phyloP scores from a whole-genome alignment of 176 grass and related monocot genomes.

The Chrysopogon serrulatus region DNA sequence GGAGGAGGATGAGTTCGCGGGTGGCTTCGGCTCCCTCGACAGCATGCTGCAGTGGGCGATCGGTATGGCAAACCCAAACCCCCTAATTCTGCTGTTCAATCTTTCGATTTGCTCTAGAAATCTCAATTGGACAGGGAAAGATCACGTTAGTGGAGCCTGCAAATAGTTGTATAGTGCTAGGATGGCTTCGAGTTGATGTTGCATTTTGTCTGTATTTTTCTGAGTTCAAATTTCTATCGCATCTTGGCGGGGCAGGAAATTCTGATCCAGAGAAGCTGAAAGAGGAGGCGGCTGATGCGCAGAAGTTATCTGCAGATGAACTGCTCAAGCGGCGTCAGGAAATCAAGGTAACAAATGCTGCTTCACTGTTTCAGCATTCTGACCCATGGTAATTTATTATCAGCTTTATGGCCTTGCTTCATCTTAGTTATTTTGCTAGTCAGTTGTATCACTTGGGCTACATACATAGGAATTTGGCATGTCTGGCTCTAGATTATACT shows the following conservation, averaged over 20 bases:
- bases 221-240: conserved; percentile 2
- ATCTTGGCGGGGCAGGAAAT: conserved; percentile 52
- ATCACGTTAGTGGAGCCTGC: too few relatives aligned
- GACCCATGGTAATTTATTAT: background rate
- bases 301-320: conserved; percentile 63
- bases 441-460: background rate
- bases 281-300: conserved; percentile 51
- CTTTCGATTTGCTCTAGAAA: background rate
- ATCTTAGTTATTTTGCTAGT: background rate
- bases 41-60: conserved; percentile 97
- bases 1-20: conserved; percentile 65
- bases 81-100: background rate
- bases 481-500: background rate
- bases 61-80: conserved; percentile 34
- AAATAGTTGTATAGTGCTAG: background rate
- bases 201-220: conserved; percentile 15
- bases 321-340: conserved; percentile 54
- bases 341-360: conserved; percentile 60
- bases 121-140: background rate
- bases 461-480: background rate
- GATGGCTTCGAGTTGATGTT: background rate
- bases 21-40: conserved; percentile 83
- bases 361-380: conserved; percentile 1
- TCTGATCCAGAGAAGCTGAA: conserved; percentile 89
- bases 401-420: background rate